Evolutionary conservation across 2,329 filamentous ascomycete genomes (phyloP).

Genomic region (Pseudocercospora fuligena): DNA sequence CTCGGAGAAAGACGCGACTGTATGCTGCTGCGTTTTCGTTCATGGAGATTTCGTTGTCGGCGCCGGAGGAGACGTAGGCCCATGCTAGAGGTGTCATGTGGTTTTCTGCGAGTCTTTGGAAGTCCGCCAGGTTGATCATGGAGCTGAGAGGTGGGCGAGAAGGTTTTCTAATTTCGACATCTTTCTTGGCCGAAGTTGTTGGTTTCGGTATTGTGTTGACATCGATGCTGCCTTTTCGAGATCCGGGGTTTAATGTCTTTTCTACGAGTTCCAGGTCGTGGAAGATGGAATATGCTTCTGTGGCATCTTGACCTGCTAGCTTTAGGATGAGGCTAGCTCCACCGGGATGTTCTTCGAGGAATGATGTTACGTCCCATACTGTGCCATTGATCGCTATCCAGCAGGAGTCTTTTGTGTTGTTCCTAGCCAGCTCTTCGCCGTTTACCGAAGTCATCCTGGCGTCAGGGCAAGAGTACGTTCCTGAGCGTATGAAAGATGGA

Average conservation of each 20-base stretch:
- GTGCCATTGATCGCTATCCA: slow-evolving; percentile 89
- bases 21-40: slow-evolving; percentile 47
- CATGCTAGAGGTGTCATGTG: slow-evolving; percentile 44
- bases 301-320: slow-evolving; percentile 60
- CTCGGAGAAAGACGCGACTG: slow-evolving; percentile 49
- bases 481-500: neutral
- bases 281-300: slow-evolving; percentile 56
- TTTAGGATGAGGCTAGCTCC: slow-evolving; percentile 58
- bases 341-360: slow-evolving; percentile 85
- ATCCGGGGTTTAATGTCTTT: slow-evolving; percentile 46
- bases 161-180: slow-evolving; percentile 3
- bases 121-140: slow-evolving; percentile 53
- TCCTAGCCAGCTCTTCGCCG: slow-evolving; percentile 67
- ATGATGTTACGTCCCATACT: slow-evolving; percentile 90
- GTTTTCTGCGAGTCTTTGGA: slow-evolving; percentile 45
- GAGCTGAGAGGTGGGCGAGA: slow-evolving; percentile 51
- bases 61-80: slow-evolving; percentile 53
- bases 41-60: slow-evolving; percentile 53
- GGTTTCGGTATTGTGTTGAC: slow-evolving; percentile 23
- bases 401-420: slow-evolving; percentile 80
- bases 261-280: slow-evolving; percentile 52
- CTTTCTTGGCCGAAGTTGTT: neutral
- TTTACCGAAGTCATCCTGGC: slow-evolving; percentile 24
- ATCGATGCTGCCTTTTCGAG: slow-evolving; percentile 40
- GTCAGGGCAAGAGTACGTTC: neutral